Evolutionary conservation across 2,329 filamentous ascomycete species (phyloP), one percentile per base, ranked within the genome.

Genomic region (Ambrosiella cleistominuta): DNA sequence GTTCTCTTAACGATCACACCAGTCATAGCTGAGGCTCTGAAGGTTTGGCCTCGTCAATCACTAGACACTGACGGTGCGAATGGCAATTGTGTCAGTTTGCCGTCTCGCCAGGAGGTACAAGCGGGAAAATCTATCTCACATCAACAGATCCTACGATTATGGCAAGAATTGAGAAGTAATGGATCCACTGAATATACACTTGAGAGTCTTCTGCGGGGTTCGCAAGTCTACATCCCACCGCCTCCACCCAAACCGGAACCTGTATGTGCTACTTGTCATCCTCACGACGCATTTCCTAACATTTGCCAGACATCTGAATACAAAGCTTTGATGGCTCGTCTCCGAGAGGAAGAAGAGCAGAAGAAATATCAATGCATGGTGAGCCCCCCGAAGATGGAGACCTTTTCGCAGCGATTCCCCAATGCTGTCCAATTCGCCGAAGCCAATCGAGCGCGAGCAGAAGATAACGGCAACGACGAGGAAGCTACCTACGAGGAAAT

Each of bases 321-420:
- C 72, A 86, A 88, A 68, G 85, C 83, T 6, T 75, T 95, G 1
- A 97, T 97, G 88, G 82, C 82, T 27, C 82, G 84, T 13, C 80
- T 98, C 17, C 87, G 88, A 62, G 81, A 78, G 61, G 83, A 93
- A 65, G 85, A 91, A 71, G 90, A 97, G 73, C 79, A 82, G 63
- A 81, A 85, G 61, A 77, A 81, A 56, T 98, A 97, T 73, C 79
- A 88, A 63, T 81, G 83, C 66, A 88, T 97, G 82, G 71, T 85
- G 55, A 82, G 83, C 62, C 80, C 83, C 1, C 40, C 75, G 0
- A 68, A 72, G 1, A 67, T 73, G 61, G 81, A 86, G 62, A 75
- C 77, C 15, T 83, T 85, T 64, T 69, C 74, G 37, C 75, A 80
- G 61, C 76, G 75, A 51, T 82, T 81, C 64, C 77, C 82, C 15